phyloP scores from a whole-genome alignment of 495 filamentous ascomycete genomes.

The Penicillium dipodomyicola region DNA sequence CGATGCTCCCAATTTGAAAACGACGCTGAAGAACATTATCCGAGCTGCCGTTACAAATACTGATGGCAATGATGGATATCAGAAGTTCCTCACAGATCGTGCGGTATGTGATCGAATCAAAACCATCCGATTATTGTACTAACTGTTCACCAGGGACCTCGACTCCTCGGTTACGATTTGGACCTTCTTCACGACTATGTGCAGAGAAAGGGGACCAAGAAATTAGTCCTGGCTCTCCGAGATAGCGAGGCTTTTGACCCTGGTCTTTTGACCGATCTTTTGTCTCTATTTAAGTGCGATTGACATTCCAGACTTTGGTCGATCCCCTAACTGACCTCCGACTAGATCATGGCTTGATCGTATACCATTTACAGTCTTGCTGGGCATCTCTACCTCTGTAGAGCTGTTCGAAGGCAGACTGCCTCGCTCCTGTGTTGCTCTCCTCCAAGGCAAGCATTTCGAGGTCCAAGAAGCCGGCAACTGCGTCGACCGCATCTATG shows the following conservation, averaged over 20 bases:
- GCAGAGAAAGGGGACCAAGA: conserved; percentile 50
- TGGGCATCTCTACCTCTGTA: conserved; percentile 87
- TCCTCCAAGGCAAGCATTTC: conserved; percentile 75
- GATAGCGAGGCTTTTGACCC: conserved; percentile 93
- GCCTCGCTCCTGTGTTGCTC: conserved; percentile 66
- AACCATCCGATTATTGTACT: conserved; percentile 12
- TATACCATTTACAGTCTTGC: conserved; percentile 83
- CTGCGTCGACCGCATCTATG: conserved; percentile 76
- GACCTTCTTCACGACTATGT: conserved; percentile 72
- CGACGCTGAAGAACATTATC: conserved; percentile 78
- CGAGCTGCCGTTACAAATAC: conserved; percentile 61
- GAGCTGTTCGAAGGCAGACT: conserved; percentile 85
- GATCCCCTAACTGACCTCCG: conserved; percentile 18
- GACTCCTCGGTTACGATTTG: conserved; percentile 87
- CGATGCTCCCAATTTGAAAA: conserved; percentile 80
- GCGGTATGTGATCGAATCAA: conserved; percentile 42
- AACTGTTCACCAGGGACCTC: conserved; percentile 51
- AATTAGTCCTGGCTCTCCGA: conserved; percentile 74
- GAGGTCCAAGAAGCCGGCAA: conserved; percentile 75
- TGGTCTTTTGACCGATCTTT: conserved; percentile 70
- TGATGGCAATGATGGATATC: conserved; percentile 45
- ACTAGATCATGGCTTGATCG: conserved; percentile 78
- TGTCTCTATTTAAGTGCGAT: conserved; percentile 71
- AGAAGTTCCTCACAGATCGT: conserved; percentile 48
- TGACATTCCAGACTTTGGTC: neutral